Evolutionary conservation across 257 asterid genomes (phyloP).

Genomic region (Mitragyna speciosa): DNA sequence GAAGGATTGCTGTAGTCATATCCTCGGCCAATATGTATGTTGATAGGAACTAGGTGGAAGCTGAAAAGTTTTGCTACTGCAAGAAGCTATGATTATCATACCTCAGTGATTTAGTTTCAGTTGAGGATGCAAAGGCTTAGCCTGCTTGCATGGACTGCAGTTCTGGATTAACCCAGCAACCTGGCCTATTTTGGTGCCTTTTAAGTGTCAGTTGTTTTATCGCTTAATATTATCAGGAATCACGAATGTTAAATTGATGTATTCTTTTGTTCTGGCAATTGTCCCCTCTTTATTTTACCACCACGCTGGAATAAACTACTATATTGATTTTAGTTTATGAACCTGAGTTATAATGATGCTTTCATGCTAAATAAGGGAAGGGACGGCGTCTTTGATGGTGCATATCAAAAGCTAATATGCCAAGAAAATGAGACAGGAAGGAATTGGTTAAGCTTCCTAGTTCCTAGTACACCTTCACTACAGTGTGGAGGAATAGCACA

Average conservation of each 20-base stretch:
- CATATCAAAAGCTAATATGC: no score
- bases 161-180: neutral
- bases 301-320: no score
- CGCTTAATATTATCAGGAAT: neutral
- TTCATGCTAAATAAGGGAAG: no score
- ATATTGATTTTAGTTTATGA: no score
- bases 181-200: neutral
- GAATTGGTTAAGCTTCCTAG: no score
- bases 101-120: neutral
- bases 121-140: neutral
- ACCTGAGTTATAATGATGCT: no score
- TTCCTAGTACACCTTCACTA: no score
- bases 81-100: neutral
- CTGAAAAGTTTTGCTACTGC: neutral
- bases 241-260: neutral
- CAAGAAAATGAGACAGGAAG: no score
- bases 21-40: slow-evolving; percentile 12
- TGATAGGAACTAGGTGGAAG: neutral
- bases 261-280: no score
- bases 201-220: neutral
- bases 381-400: no score
- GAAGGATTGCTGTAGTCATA: slow-evolving; percentile 59
- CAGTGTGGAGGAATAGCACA: no score
- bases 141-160: neutral
- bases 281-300: no score